Base-by-base conservation (phyloP, 1,284 basidiomycete genomes). In the Malassezia psittaci region DNA sequence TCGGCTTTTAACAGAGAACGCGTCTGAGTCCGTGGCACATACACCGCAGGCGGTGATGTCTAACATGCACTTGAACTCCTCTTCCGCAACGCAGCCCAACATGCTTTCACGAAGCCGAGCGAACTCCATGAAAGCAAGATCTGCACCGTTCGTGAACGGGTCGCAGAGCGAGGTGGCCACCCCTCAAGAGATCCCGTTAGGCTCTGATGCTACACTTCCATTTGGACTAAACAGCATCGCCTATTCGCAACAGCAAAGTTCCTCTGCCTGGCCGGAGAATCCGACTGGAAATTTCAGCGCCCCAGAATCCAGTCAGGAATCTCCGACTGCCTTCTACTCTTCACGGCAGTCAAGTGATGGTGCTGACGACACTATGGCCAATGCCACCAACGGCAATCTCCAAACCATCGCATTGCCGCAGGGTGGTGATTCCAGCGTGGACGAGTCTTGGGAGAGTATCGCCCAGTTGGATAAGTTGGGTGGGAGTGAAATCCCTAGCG, bases 401-500 rank as follows among this genome's bases (percentile, higher is more conserved):
- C 9, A 29, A 7, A 29, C 24, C 24, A 29, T 29, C 7, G 24
- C 24, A 29, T 19, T 43, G 10, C 11, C 11, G 18, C 15, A 19
- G 5, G 41, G 41, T 12, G 19, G 16, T 32, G 41, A 43, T 32
- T 43, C 41, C 21, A 41, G 21, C 21, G 46, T 51, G 32, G 55
- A 57, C n/a, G 58, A 60, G 29, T 43, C 42, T 5, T 41, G 40
- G 37, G 57, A 54, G 15, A 48, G 48, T 18, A 40, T 47, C 18
- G 41, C 35, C 11, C 39, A 52, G 36, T 29, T 34, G n/a, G 50
- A 54, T 10, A 37, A 47, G 42, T 16, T 33, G 2, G 33, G 15
- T 5, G 13, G 29, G 11, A 35, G 12, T 21, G 55, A 57, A 8
- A 39, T 65, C 12, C 43, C 59, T 15, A 36, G 57, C 10, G 91